Conservation (phyloP, 371 early-diverging fungal genomes). For the Capillidium rhysosporum region DNA sequence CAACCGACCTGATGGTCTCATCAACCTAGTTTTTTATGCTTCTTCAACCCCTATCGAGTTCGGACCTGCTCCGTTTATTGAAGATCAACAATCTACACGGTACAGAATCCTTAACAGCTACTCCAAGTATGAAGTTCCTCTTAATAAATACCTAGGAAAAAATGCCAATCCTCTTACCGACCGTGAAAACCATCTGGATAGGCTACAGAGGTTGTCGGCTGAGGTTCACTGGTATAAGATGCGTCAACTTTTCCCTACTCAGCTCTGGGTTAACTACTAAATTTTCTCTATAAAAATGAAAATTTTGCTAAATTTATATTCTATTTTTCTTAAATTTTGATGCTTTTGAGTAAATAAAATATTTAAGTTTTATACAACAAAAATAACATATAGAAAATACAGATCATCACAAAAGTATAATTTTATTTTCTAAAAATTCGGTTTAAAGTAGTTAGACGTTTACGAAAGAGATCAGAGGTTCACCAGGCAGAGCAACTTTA, state of each 20-base stretch:
- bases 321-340: no score
- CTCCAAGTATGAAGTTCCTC: slow-evolving; percentile 11
- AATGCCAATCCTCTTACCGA: slow-evolving; percentile 19
- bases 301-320: no score
- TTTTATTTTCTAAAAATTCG: not conserved
- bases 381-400: no score
- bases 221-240: slow-evolving; percentile 43
- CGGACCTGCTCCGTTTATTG: slow-evolving; percentile 11
- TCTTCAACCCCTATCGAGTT: slow-evolving; percentile 25
- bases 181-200: slow-evolving; percentile 23
- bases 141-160: slow-evolving; percentile 9
- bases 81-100: slow-evolving; percentile 14
- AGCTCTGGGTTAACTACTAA: slow-evolving; percentile 52
- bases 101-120: slow-evolving; percentile 9
- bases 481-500: slow-evolving; percentile 43
- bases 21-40: slow-evolving; percentile 38
- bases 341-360: no score
- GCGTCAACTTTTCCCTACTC: slow-evolving; percentile 32
- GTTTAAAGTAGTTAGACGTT: slow-evolving; percentile 11
- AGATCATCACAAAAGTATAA: no score
- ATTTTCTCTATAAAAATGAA: not conserved
- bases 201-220: slow-evolving; percentile 23
- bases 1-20: not conserved
- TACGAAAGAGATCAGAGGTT: slow-evolving; percentile 30
- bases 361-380: no score